phyloP scores from a whole-genome alignment of 2,329 filamentous ascomycete genomes.

The Huntiella moniliformis region DNA sequence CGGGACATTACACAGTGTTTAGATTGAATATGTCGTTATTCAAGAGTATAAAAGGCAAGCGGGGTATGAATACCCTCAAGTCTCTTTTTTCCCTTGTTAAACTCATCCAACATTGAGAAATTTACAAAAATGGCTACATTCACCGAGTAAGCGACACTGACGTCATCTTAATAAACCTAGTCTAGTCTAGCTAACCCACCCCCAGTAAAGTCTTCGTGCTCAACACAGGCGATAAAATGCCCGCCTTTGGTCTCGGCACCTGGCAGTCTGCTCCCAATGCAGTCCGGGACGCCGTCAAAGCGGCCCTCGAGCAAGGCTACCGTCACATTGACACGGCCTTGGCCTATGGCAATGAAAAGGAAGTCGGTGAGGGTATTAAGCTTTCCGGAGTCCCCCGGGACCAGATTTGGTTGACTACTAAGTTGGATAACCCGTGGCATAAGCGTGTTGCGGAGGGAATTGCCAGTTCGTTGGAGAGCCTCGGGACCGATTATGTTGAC shows the following conservation, averaged over 20 bases:
- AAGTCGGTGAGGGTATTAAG: constrained; percentile 47
- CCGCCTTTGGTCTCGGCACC: constrained; percentile 57
- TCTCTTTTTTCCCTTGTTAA: no score
- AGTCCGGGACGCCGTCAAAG: constrained; percentile 52
- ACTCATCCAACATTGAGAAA: no score
- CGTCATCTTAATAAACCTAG: no score
- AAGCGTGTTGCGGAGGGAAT: constrained; percentile 46
- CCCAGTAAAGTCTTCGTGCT: constrained; percentile 36
- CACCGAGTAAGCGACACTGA: no score
- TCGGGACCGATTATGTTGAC: constrained; percentile 48
- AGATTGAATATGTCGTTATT: no score
- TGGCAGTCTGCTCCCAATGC: constrained; percentile 58
- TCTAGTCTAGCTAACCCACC: background rate
- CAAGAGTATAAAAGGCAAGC: no score
- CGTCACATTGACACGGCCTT: constrained; percentile 60
- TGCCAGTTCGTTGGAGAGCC: constrained; percentile 37
- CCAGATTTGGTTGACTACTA: constrained; percentile 58
- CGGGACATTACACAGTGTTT: no score
- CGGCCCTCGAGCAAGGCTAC: constrained; percentile 49
- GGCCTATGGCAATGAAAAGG: constrained; percentile 58
- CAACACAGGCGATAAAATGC: constrained; percentile 62
- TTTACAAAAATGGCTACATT: no score
- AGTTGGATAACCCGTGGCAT: constrained; percentile 67
- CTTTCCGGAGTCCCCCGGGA: constrained; percentile 44
- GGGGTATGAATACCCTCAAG: no score